Percentiles rank a stretch among this genome's conserved stretches.
phyloP scores from a whole-genome alignment of 371 early-diverging fungal genomes.

The Haplosporangium sp. region DNA sequence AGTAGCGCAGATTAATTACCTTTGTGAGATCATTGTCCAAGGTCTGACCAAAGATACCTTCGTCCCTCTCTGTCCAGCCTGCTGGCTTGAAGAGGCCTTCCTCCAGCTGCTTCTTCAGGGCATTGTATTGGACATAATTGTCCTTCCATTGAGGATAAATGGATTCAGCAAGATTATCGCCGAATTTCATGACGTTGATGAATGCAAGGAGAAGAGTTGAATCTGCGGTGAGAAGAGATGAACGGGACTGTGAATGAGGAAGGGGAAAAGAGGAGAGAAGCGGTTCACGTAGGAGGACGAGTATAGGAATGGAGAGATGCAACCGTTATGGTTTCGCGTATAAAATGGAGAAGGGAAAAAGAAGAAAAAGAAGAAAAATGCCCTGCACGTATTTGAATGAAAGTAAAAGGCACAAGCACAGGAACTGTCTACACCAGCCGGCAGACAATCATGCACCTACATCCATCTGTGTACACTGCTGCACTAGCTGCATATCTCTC shows the following conservation, averaged over 20 bases:
- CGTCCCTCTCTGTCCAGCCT: constrained; percentile 78
- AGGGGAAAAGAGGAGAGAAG: not conserved
- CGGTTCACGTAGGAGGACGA: constrained; percentile 1
- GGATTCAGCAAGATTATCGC: constrained; percentile 71
- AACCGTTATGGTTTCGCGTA: not conserved
- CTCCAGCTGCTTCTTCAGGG: constrained; percentile 79
- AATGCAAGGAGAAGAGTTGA: not conserved
- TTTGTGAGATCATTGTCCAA: constrained; percentile 93
- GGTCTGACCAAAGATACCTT: constrained; percentile 87
- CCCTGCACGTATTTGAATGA: not conserved
- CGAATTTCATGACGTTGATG: constrained; percentile 79
- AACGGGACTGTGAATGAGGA: not conserved
- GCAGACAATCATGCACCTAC: not conserved
- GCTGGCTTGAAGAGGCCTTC: constrained; percentile 51
- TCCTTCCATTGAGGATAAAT: constrained; percentile 79
- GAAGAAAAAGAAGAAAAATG: constrained; percentile 7
- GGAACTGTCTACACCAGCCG: too few species aligned
- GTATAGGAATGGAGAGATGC: not conserved
- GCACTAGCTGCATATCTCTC: not conserved
- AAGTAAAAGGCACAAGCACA: not conserved
- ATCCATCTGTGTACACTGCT: not conserved
- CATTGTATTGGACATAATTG: constrained; percentile 87
- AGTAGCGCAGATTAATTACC: too few species aligned
- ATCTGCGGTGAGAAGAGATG: not conserved
- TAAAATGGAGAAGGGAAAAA: constrained; percentile 6